These are phyloP conservation scores for Rutstroemia sydowiana DNA, from an alignment of 2,329 filamentous ascomycete genomes.

Conservation along the genomic window DNA sequence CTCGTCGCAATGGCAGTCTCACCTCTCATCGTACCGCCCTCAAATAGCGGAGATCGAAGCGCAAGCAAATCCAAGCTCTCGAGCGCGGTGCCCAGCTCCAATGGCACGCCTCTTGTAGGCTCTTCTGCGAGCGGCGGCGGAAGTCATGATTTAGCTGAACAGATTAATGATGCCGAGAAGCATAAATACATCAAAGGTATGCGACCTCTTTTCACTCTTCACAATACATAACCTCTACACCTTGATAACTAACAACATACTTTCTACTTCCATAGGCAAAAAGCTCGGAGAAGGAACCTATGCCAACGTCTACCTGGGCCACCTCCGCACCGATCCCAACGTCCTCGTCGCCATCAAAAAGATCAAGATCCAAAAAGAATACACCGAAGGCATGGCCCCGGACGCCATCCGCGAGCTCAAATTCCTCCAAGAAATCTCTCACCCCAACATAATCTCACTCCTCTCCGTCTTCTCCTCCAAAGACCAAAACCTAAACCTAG, in stretches of 20 bases:
- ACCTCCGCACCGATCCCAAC: constrained; percentile 64
- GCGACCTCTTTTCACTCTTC: constrained; percentile 8
- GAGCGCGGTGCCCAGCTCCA: constrained; percentile 7
- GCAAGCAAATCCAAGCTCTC: constrained; percentile 11
- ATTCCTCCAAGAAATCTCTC: constrained; percentile 85
- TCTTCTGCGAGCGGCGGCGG: constrained; percentile 12
- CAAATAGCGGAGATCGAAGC: constrained; percentile 3
- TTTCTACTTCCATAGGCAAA: constrained; percentile 48
- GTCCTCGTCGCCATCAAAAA: constrained; percentile 86
- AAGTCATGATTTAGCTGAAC: constrained; percentile 61
- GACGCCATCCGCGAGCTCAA: constrained; percentile 95
- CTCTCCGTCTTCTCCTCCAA: constrained; percentile 92
- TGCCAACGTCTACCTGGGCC: constrained; percentile 87
- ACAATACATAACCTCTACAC: neutral
- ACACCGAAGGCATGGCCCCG: constrained; percentile 84
- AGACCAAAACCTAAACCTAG: constrained; percentile 91
- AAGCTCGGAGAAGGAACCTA: constrained; percentile 96
- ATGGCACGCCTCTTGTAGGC: constrained; percentile 15
- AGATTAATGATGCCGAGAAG: constrained; percentile 75
- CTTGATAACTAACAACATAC: constrained; percentile 6
- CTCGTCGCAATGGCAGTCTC: constrained; percentile 15
- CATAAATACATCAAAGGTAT: constrained; percentile 82
- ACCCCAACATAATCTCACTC: constrained; percentile 92
- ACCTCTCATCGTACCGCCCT: constrained; percentile 13
- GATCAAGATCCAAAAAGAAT: constrained; percentile 81